A percentile compares a stretch with the other conserved stretches of the same genome.
These are phyloP conservation scores for Talaromyces sp. DNA, from an alignment of 2,329 filamentous ascomycete genomes.

Conservation along the genomic window DNA sequence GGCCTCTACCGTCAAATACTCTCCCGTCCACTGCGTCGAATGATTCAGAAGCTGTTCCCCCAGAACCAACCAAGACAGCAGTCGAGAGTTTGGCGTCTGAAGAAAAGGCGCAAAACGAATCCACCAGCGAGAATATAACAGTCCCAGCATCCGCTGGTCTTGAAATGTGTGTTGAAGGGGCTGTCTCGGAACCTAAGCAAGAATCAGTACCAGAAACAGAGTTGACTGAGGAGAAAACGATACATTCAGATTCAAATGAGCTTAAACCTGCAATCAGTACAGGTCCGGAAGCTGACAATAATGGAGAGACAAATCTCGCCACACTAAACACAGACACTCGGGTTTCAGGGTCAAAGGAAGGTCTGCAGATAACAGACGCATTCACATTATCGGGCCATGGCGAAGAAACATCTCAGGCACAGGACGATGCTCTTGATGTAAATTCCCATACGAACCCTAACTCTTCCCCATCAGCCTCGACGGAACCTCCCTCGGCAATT, in stretches of 20 bases:
- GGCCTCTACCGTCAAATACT: background rate
- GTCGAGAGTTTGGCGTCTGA: conserved; percentile 3
- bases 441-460: no score
- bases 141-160: background rate
- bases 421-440: background rate
- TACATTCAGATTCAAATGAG: no score
- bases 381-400: background rate
- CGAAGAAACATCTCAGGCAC: background rate
- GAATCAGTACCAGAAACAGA: background rate
- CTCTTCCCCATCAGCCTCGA: no score
- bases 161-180: background rate
- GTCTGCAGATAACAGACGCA: conserved; percentile 11
- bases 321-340: background rate
- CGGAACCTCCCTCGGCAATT: no score
- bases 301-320: background rate
- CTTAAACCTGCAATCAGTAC: no score
- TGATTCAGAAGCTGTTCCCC: background rate
- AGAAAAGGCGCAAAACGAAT: conserved; percentile 1
- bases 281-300: background rate
- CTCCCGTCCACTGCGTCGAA: background rate
- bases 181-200: background rate
- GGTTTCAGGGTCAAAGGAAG: conserved; percentile 5
- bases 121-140: background rate
- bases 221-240: no score
- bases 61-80: background rate